These are phyloP conservation scores for Plasmodium gallinaceum DNA, from an alignment of 169 alveolate genomes.

Conservation along the genomic window DNA sequence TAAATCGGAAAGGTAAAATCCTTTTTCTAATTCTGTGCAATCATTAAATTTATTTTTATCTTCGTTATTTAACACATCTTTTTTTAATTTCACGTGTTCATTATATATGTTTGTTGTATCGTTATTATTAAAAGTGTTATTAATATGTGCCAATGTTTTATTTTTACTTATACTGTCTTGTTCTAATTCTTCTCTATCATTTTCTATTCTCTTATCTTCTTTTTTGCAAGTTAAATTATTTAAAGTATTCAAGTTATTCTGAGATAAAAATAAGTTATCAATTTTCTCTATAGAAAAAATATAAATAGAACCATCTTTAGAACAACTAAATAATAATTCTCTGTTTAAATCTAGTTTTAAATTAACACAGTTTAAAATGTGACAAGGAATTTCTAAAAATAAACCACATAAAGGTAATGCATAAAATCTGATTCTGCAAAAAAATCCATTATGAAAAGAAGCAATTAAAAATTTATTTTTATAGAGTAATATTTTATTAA, in stretches of 20 bases:
- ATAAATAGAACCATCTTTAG: conserved; percentile 65
- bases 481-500: conserved; percentile 58
- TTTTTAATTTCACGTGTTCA: neutral
- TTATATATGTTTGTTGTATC: neutral
- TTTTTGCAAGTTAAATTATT: neutral
- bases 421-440: conserved; percentile 62
- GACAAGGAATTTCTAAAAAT: conserved; percentile 76
- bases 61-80: neutral
- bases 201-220: neutral
- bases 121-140: neutral
- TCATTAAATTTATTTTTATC: neutral
- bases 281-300: conserved; percentile 59
- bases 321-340: conserved; percentile 67
- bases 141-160: neutral
- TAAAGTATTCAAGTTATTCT: neutral
- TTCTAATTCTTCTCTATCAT: neutral
- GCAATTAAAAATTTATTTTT: conserved; percentile 66
- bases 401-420: conserved; percentile 53
- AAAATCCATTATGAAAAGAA: conserved; percentile 65
- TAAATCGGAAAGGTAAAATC: conserved; percentile 21
- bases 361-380: conserved; percentile 50
- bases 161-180: neutral
- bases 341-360: conserved; percentile 38
- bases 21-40: neutral
- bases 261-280: conserved; percentile 4